phyloP scores from a whole-genome alignment of 2,329 filamentous ascomycete genomes.

The Calycina marina region DNA sequence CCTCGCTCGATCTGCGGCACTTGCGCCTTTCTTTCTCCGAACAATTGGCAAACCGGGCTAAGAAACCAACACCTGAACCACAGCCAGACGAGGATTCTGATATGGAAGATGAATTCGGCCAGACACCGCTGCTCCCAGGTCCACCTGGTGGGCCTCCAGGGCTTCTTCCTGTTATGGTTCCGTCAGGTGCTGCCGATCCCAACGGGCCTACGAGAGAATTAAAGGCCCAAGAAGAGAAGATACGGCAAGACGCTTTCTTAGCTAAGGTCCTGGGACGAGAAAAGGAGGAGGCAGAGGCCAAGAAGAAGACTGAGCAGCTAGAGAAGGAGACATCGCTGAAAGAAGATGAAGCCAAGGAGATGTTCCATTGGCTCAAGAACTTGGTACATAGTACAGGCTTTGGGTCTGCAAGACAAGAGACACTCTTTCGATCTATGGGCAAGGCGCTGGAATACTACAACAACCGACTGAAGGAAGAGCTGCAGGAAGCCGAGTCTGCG shows the following conservation, averaged over 20 bases:
- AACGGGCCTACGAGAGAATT: conserved; percentile 31
- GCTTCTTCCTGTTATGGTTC: neutral
- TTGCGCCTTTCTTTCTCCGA: conserved; percentile 45
- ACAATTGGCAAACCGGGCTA: conserved; percentile 31
- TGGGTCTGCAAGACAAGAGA: too few species aligned
- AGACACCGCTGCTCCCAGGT: conserved; percentile 16
- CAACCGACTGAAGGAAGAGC: too few species aligned
- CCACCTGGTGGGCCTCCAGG: conserved; percentile 3
- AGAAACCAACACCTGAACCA: conserved; percentile 27
- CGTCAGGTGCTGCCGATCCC: conserved; percentile 17
- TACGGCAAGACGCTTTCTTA: conserved; percentile 37
- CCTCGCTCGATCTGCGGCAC: conserved; percentile 36
- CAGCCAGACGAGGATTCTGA: conserved; percentile 34
- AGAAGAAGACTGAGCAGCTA: too few species aligned
- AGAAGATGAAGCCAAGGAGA: too few species aligned
- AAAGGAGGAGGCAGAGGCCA: too few species aligned
- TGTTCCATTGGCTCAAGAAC: too few species aligned
- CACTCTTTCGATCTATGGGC: too few species aligned
- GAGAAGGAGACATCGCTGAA: too few species aligned
- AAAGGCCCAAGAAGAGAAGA: conserved; percentile 37
- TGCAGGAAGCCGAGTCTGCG: too few species aligned
- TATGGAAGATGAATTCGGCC: conserved; percentile 39
- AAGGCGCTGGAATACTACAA: too few species aligned
- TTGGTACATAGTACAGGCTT: too few species aligned
- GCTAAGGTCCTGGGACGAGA: conserved; percentile 38